Evolutionary conservation across 129 eudicot species (phyloP), one percentile per base, ranked within the genome.

Genomic region (Ambrosia trifida): DNA sequence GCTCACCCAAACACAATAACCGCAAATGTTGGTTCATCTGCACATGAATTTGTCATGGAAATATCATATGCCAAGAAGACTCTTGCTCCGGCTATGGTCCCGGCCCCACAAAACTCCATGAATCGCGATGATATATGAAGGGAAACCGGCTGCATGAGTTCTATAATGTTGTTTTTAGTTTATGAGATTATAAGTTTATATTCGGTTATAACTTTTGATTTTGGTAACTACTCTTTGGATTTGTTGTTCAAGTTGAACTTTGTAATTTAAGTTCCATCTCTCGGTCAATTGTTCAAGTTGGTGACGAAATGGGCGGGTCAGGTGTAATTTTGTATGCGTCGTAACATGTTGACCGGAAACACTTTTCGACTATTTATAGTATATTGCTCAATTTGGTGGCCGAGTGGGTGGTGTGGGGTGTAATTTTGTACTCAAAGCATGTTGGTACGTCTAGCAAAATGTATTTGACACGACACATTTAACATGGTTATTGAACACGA

Each of bases 21-120:
- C 2, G 81, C 86, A 45, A 78, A 76, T 59, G 78, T 86, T 5
- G 97, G 97, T 54, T 88, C 96, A 20, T 91, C 97, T 11, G 97
- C 90, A 3, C 86, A 88, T 69, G 94, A 91, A 41, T 88, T 86
- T 68, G 85, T 88, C 64, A 86, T 88, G 97, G 83, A 82, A 56
- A 71, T 91, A 68, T 82, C 84, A 8, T 91, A 91, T 64, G 88
- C 91, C 41, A 78, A 78, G 47, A 78, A 78, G 31, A 40, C 81
- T 18, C 50, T 20, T 11, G 43, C 65, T 20, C 54, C 18, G 7
- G 43, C 69, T 10, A 13, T 40, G 12, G 28, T 20, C 11, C 44
- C 57, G 10, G 58, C 70, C 12, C 64, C 52, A 6, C 45, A 41
- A 41, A 40, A 61, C 81, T 14, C 35, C 65, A 8, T 77, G 56